Evolutionary conservation across 257 asterid species (phyloP), one percentile per base, ranked within the genome.

Genomic region (Solanum chilense): DNA sequence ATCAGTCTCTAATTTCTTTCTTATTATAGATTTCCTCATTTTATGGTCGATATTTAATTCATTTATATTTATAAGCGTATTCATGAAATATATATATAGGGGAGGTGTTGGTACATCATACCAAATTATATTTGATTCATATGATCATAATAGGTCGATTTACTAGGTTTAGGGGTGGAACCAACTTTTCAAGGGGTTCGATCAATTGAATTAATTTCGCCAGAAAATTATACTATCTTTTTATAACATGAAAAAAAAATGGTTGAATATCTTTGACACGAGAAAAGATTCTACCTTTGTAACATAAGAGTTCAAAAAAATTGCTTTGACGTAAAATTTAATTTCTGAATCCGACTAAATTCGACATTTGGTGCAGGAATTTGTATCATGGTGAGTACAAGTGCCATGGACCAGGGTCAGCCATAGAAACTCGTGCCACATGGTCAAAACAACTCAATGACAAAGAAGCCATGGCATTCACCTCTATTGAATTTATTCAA

Each of bases 391-490:
- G 94, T 9, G 98, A 96, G 88, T 94, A 93, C 33, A 92, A 89
- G 39, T 93, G 98, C 20, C 93, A 89, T 7, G 98, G 98, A 21
- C 98, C 98, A 1, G 98, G 98, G 21, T 89, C 98, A 1, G 82
- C 71, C 52, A 84, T 91, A 10, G 49, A 86, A n/a, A 89, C 89
- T 21, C 92, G 98, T 1, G 95, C 94, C 4, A 82, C 89, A 37
- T 96, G 97, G 98, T 90, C 98, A 16, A 96, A 93, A 86, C 98
- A 91, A 70, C 90, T 95, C 39, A 88, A 71, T 62, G 94, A 94
- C n/a, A 87, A 90, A 84, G 98, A 95, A 88, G 96, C 93, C 20
- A 86, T 88, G 0, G 87, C 91, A 3, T 95, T 92, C 29, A 82
- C 91, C 85, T 87, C 96, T 15, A 68, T 92, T 41, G 91, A 94